Conservation (phyloP, 345 rosid species). For the Eucalyptus polyanthemos region DNA sequence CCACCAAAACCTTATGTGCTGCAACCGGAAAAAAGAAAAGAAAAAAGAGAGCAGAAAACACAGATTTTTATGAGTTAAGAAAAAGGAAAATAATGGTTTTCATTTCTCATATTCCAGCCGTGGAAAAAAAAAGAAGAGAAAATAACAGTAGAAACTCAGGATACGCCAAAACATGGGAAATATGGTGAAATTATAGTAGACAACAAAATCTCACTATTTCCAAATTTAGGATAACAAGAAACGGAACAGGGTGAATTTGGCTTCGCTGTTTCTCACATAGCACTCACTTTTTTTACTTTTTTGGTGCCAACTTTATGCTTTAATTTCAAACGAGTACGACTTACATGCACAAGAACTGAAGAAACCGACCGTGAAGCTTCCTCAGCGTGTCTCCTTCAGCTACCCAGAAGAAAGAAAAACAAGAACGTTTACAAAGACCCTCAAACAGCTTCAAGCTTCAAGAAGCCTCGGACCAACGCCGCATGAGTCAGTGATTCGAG, state of each 20-base stretch:
- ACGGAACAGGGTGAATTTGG: background rate
- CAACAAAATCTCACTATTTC: background rate
- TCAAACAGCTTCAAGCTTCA: background rate
- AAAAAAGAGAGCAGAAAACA: background rate
- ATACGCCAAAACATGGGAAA: background rate
- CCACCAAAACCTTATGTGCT: background rate
- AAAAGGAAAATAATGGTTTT: background rate
- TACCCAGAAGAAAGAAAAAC: background rate
- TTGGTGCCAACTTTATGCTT: background rate
- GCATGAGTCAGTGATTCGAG: background rate
- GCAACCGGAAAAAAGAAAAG: background rate
- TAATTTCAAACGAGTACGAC: background rate
- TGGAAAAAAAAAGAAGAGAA: background rate
- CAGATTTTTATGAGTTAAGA: background rate
- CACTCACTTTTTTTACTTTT: background rate
- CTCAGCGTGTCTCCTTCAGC: background rate
- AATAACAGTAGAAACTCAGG: background rate
- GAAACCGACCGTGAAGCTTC: background rate
- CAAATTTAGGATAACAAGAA: background rate
- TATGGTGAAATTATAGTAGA: background rate
- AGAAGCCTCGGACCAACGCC: background rate
- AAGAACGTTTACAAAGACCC: background rate
- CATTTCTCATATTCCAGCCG: background rate
- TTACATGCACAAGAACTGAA: background rate
- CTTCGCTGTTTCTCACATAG: background rate